phyloP scores from a whole-genome alignment of 495 filamentous ascomycete genomes.

The Penicillium samsonianum region DNA sequence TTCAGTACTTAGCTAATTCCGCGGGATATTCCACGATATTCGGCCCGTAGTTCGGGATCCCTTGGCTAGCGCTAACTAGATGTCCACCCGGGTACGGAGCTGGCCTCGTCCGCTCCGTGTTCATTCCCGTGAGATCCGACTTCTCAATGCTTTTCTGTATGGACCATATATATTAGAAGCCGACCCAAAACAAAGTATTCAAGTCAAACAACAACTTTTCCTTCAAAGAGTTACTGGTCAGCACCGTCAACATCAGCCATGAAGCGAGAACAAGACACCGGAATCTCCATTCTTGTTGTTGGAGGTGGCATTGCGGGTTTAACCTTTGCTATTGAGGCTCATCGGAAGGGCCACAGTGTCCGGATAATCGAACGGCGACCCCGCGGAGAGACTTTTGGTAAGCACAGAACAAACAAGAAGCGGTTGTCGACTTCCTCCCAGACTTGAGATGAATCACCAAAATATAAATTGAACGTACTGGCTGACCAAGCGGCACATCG shows the following conservation, averaged over 20 bases:
- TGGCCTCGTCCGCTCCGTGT: neutral
- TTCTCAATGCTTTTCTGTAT: too few relatives aligned
- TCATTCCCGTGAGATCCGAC: neutral
- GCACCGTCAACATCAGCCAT: neutral
- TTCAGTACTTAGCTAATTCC: too few relatives aligned
- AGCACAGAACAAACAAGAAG: neutral
- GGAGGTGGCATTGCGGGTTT: slow-evolving; percentile 16
- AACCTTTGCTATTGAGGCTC: slow-evolving; percentile 7
- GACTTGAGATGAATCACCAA: neutral
- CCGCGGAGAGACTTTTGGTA: neutral
- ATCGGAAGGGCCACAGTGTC: slow-evolving; percentile 12
- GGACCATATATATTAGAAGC: neutral
- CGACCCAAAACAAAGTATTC: neutral
- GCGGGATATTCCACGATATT: too few relatives aligned
- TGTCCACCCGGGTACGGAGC: neutral
- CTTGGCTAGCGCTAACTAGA: too few relatives aligned
- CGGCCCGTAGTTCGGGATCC: too few relatives aligned
- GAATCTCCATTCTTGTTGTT: slow-evolving; percentile 11
- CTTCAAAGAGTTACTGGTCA: neutral
- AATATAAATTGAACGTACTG: neutral
- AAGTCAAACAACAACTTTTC: neutral
- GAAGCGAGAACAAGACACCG: neutral
- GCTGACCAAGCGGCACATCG: neutral
- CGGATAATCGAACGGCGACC: slow-evolving; percentile 11
- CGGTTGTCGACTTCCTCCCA: neutral